These are phyloP conservation scores for Pseudogymnoascus sp. DNA, from an alignment of 2,329 filamentous ascomycete species.

Conservation along the genomic window DNA sequence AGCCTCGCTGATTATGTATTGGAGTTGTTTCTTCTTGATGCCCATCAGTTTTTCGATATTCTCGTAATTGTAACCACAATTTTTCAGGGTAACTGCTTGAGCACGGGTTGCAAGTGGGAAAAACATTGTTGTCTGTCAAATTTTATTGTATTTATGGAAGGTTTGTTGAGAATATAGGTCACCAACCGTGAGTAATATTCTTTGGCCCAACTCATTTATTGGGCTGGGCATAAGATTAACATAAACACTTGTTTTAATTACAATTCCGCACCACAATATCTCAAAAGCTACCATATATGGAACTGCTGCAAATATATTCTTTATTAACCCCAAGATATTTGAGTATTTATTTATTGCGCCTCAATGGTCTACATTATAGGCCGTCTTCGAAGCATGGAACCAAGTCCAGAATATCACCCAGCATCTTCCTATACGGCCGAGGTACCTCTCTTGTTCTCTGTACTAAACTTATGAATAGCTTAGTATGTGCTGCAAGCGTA, in stretches of 20 bases:
- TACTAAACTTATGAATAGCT: neutral
- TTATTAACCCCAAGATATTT: neutral
- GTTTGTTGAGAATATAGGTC: neutral
- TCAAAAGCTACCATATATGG: neutral
- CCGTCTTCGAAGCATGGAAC: neutral
- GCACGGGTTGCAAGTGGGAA: constrained; percentile 1
- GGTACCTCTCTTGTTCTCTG: neutral
- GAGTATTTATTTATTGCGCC: neutral
- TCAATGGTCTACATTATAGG: neutral
- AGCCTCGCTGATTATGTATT: constrained; percentile 3
- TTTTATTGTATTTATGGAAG: neutral
- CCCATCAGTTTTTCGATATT: neutral
- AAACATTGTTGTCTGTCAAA: neutral
- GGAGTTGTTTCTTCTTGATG: neutral
- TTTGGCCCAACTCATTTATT: neutral
- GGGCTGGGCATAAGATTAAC: neutral
- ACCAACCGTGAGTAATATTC: neutral
- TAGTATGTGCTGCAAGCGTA: neutral
- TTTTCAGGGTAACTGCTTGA: neutral
- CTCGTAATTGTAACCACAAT: neutral
- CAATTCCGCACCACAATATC: neutral
- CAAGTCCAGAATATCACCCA: neutral
- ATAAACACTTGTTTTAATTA: neutral
- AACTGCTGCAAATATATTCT: neutral
- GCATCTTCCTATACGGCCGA: neutral